Conservation (phyloP, 2,329 filamentous ascomycete genomes). For the Aspergillus clavatus region DNA sequence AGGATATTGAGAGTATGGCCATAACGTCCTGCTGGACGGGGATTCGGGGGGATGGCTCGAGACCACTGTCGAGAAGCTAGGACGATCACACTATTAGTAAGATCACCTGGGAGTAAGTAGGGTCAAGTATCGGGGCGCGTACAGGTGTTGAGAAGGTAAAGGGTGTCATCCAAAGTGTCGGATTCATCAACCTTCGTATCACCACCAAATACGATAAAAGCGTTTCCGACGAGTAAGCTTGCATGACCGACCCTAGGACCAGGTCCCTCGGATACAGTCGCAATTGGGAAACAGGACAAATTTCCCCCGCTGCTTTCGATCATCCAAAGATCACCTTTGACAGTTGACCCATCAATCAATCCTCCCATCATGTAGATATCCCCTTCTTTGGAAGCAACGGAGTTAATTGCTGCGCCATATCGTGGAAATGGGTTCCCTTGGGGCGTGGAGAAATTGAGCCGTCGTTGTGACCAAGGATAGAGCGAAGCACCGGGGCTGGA, state of each 20-base stretch:
- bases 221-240: slow-evolving; percentile 91
- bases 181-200: slow-evolving; percentile 96
- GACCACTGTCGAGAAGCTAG: slow-evolving; percentile 97
- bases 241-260: slow-evolving; percentile 92
- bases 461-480: slow-evolving; percentile 93
- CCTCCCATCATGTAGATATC: slow-evolving; percentile 98
- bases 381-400: slow-evolving; percentile 88
- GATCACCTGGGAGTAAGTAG: slow-evolving; percentile 10
- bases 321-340: slow-evolving; percentile 97
- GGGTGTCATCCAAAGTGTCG: slow-evolving; percentile 86
- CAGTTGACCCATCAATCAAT: slow-evolving; percentile 87
- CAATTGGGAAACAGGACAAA: slow-evolving; percentile 85
- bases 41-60: slow-evolving; percentile 78
- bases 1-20: slow-evolving; percentile 95
- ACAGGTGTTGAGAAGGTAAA: slow-evolving; percentile 98
- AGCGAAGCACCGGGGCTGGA: slow-evolving; percentile 68
- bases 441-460: slow-evolving; percentile 76
- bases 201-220: slow-evolving; percentile 97
- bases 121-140: slow-evolving; percentile 40
- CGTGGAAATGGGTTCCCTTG: slow-evolving; percentile 86
- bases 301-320: slow-evolving; percentile 78
- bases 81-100: neutral
- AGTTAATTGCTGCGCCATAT: slow-evolving; percentile 95
- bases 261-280: slow-evolving; percentile 88
- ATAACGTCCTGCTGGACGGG: slow-evolving; percentile 83